Evolutionary conservation across 305 asterid genomes (phyloP), one percentile per base, ranked within the genome.

Genomic region (Stenogyne calaminthoides): DNA sequence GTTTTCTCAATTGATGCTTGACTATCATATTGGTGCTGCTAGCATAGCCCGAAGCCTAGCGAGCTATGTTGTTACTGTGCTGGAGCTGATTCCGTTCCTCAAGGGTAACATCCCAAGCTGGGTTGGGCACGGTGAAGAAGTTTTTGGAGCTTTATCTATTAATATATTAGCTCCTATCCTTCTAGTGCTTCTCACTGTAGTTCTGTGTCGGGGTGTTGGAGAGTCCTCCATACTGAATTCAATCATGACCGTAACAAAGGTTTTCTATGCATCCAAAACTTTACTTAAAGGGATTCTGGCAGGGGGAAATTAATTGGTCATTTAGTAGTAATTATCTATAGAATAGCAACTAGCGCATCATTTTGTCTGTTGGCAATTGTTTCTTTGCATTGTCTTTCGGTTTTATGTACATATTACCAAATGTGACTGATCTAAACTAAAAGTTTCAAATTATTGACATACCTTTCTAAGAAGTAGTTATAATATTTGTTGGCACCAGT

Each of bases 21-120:
- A 93, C 83, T 93, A 93, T 82, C 97, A 91, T 78, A 93, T 93
- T 67, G 98, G 93, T 68, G 98, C 98, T 55, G 97, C 98, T 79
- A 91, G 97, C 77, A 91, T 94, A 76, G 98, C 98, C 58, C 98
- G 97, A 66, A 94, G 98, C 79, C 89, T 94, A 77, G 96, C 97
- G 2, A 83, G 98, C 82, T 94, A 94, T 78, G 86, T 91, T 67
- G 92, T 91, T 76, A 79, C 89, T 40, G 80, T 92, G 18, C 71
- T 94, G 39, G 98, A 94, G 89, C 84, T 91, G 83, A 83, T 94
- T 77, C 98, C 97, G 16, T 80, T 85, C 84, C 78, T 91, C 80
- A 86, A 83, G 80, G 88, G 73, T 77, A 91, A 79, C 76, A 89
- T 89, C 25, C 98, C 97, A 51, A 80, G 67, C 72, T 93, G 98